Conservation (phyloP, 495 filamentous ascomycete species). For the Penicillium turbatum region DNA sequence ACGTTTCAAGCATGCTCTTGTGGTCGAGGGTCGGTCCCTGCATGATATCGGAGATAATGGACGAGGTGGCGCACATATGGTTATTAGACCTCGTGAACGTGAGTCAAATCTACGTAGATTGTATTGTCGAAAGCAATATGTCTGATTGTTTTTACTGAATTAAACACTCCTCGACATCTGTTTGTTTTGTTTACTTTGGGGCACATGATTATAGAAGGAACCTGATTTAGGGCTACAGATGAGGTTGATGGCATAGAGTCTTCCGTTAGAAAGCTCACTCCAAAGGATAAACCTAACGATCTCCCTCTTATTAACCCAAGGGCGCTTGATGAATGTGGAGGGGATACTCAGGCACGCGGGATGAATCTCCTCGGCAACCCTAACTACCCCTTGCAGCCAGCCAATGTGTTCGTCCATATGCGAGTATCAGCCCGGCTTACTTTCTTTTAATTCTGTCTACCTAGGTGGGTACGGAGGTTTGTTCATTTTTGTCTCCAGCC, state of each 20-base stretch:
- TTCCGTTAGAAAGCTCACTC: too few species aligned
- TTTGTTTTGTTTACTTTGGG: too few species aligned
- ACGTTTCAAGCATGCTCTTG: not conserved
- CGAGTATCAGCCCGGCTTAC: not conserved
- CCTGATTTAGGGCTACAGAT: too few species aligned
- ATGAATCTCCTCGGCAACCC: slow-evolving; percentile 19
- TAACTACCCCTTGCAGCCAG: slow-evolving; percentile 21
- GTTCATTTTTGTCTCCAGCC: not conserved
- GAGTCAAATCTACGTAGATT: not conserved
- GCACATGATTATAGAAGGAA: too few species aligned
- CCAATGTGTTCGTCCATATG: not conserved
- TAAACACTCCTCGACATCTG: not conserved
- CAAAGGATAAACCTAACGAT: too few species aligned
- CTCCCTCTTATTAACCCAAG: not conserved
- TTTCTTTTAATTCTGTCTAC: not conserved
- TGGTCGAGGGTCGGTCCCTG: not conserved
- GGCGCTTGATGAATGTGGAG: slow-evolving; percentile 1
- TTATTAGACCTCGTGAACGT: too few species aligned
- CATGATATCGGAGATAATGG: not conserved
- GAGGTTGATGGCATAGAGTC: too few species aligned
- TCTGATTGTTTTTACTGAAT: not conserved
- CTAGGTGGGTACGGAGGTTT: too few species aligned
- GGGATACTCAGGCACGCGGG: slow-evolving; percentile 13
- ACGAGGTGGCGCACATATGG: not conserved
- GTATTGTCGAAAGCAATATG: not conserved